Base-by-base conservation (phyloP, 2,329 filamentous ascomycete genomes). In the Xylariaceae sp. region DNA sequence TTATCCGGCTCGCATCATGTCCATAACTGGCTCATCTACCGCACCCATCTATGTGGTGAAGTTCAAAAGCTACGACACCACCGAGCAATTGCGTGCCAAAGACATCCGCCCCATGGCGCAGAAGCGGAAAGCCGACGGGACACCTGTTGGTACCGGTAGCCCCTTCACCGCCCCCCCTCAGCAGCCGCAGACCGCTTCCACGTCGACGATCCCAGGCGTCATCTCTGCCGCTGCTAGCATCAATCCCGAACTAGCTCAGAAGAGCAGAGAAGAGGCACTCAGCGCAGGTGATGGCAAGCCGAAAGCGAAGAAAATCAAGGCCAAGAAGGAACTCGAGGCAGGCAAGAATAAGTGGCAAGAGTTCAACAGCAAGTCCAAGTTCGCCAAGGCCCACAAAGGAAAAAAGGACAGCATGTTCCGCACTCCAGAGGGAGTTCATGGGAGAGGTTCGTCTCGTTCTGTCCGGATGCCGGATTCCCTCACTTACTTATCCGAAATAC, bases 371-470 rank as follows among this genome's bases (percentile, higher is more conserved):
- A 95, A 94, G 62, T 76, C 73, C 32, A 89, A 87, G 59, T 69
- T 78, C 48, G 77, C 71, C 49, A 83, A 83, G 61, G 50, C 66
- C 4, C 65, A 67, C 29, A 65, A 65, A 38, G 62, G 61, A 16
- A 90, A 90, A 68, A 95, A 95, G 66, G 87, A 95, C 34, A 94
- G 88, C 71, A 96, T 96, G 89, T 96, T 96, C 62, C 81, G 89
- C 32, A 96, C 89, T 3, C 88, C 88, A 0, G 88, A 94, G 21
- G 83, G 87, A 45, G 76, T 92, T 16, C 78, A 87, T 55, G 89
- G 85, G 41, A 78, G 88, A 83, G 89, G 89, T 94, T 68, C 51
- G 74, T 48, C 23, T 19, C 9, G n/a, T n/a, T n/a, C n/a, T n/a
- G n/a, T n/a, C n/a, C n/a, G n/a, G n/a, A 32, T 3, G 5, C 7